A percentile compares a stretch with the other conserved stretches of the same genome.
These are phyloP conservation scores for Picea glauca DNA, from an alignment of 75 land plant genomes.

Conservation along the genomic window DNA sequence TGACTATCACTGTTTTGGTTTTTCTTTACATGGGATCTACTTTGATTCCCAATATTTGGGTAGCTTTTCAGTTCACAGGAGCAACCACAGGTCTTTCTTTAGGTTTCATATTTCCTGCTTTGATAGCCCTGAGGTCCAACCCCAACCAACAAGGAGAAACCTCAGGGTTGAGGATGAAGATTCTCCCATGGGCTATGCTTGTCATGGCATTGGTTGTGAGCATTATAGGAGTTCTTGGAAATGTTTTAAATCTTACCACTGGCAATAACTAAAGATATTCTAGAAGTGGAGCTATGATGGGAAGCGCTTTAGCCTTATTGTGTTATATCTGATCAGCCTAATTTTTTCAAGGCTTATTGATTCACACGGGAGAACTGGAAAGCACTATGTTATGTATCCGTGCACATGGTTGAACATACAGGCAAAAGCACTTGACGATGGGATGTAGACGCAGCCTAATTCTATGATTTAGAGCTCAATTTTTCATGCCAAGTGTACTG, in stretches of 20 bases:
- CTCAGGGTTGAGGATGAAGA: constrained; percentile 21
- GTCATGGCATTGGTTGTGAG: constrained; percentile 65
- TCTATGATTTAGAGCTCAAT: background rate
- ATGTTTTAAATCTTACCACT: constrained; percentile 40
- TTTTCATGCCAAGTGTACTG: background rate
- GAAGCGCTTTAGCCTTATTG: too few relatives aligned
- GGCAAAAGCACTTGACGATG: background rate
- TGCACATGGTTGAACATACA: background rate
- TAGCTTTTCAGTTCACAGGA: constrained; percentile 96
- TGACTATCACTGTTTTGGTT: constrained; percentile 50
- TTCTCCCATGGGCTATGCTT: constrained; percentile 65
- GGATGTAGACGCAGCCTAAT: background rate
- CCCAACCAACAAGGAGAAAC: constrained; percentile 27
- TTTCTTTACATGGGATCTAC: constrained; percentile 79
- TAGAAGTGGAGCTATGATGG: too few relatives aligned
- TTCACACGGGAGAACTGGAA: background rate
- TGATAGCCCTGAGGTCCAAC: constrained; percentile 59
- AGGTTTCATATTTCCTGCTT: constrained; percentile 87
- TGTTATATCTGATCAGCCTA: background rate
- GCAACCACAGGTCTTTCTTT: constrained; percentile 92
- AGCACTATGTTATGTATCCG: background rate
- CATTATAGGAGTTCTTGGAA: constrained; percentile 69
- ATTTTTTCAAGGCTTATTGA: background rate
- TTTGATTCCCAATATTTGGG: constrained; percentile 92
- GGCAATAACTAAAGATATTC: too few relatives aligned